Conservation (phyloP, 2,329 filamentous ascomycete genomes). For the Claviceps pazoutovae region DNA sequence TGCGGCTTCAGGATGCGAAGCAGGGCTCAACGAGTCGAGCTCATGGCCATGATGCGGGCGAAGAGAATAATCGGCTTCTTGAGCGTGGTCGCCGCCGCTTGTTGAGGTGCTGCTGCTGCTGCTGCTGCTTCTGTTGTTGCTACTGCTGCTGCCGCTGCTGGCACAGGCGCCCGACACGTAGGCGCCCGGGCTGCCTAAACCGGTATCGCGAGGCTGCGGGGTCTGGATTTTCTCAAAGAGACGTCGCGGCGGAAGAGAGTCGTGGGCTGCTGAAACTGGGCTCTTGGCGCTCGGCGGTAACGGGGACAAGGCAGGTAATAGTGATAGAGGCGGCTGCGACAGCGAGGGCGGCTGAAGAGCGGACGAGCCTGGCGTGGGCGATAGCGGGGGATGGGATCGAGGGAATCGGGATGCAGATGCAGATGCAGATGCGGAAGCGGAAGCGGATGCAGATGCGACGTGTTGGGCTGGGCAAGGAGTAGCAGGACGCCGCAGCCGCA, state of each 20-base stretch:
- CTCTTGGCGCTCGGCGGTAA: neutral
- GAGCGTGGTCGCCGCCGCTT: slow-evolving; percentile 10
- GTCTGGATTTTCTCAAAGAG: neutral
- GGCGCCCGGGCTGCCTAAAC: neutral
- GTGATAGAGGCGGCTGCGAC: slow-evolving; percentile 1
- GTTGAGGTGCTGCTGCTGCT: slow-evolving; percentile 2
- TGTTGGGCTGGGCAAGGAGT: neutral
- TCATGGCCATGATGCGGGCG: slow-evolving; percentile 11
- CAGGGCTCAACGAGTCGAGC: slow-evolving; percentile 15
- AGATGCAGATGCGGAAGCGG: neutral
- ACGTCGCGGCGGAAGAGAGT: neutral
- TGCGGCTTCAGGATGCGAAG: slow-evolving; percentile 13
- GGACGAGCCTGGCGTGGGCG: neutral
- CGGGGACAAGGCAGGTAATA: neutral
- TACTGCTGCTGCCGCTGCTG: neutral
- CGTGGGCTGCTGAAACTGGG: neutral
- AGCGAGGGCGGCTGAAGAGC: neutral
- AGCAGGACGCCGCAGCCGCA: neutral
- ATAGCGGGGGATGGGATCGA: slow-evolving; percentile 5
- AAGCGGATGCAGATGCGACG: neutral
- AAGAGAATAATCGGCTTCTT: slow-evolving; percentile 1
- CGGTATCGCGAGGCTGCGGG: neutral
- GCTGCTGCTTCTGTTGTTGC: too few relatives aligned
- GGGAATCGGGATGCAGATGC: slow-evolving; percentile 4
- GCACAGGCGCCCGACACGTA: slow-evolving; percentile 3